Evolutionary conservation across 1,139 yeast species (phyloP).

Genomic region (Yamadazyma buinensis): DNA sequence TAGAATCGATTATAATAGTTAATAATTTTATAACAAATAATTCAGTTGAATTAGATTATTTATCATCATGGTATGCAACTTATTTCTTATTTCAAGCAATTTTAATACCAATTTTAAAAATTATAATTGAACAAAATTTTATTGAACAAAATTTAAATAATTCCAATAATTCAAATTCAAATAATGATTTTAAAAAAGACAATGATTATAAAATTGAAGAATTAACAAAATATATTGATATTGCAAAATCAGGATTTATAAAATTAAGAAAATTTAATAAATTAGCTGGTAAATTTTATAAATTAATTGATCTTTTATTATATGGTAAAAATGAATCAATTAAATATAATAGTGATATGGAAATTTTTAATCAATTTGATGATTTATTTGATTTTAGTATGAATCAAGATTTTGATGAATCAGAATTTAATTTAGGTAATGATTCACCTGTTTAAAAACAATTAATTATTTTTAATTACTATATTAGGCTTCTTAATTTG

Average conservation of each 20-base stretch:
- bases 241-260: constrained; percentile 38
- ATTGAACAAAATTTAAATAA: neutral
- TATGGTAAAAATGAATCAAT: constrained; percentile 11
- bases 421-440: too few relatives aligned
- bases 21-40: constrained; percentile 39
- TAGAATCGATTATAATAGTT: constrained; percentile 49
- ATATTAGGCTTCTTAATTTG: constrained; percentile 17
- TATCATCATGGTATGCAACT: constrained; percentile 60
- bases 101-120: constrained; percentile 51
- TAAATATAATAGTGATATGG: constrained; percentile 7
- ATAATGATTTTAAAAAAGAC: too few relatives aligned
- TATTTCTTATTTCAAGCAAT: constrained; percentile 61
- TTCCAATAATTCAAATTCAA: too few relatives aligned
- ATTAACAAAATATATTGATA: constrained; percentile 25
- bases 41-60: constrained; percentile 23
- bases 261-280: constrained; percentile 41
- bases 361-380: constrained; percentile 15
- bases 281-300: constrained; percentile 46
- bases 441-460: too few relatives aligned
- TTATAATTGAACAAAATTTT: constrained; percentile 45
- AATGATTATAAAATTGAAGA: constrained; percentile 14
- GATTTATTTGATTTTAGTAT: constrained; percentile 10
- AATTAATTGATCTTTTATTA: constrained; percentile 38
- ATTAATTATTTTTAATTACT: constrained; percentile 3
- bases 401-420: neutral